phyloP scores from a whole-genome alignment of 2,329 filamentous ascomycete species.

The Tricladium varicosporioides region DNA sequence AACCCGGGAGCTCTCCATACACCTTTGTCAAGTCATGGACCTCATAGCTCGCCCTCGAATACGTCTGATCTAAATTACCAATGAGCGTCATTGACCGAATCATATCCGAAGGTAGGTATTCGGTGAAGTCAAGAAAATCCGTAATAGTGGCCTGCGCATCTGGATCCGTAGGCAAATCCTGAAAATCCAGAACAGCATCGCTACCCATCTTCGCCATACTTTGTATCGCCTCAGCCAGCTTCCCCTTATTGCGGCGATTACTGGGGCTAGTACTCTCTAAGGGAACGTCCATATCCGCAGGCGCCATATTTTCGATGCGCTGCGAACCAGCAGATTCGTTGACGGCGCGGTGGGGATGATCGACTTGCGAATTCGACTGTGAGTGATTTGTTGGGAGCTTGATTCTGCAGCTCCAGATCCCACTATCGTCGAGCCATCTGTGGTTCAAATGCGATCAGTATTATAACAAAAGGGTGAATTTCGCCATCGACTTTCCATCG shows the following conservation, averaged over 20 bases:
- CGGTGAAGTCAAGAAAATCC: slow-evolving; percentile 62
- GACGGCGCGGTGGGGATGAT: background rate
- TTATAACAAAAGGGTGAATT: background rate
- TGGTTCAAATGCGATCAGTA: background rate
- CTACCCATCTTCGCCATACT: slow-evolving; percentile 31
- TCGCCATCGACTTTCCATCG: background rate
- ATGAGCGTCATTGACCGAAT: slow-evolving; percentile 64
- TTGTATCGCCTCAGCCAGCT: slow-evolving; percentile 33
- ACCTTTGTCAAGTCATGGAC: slow-evolving; percentile 55
- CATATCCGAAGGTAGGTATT: slow-evolving; percentile 67
- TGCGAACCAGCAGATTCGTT: background rate
- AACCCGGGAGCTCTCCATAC: slow-evolving; percentile 55
- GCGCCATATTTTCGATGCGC: slow-evolving; percentile 16
- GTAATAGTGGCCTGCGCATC: slow-evolving; percentile 69
- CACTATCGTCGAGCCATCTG: slow-evolving; percentile 33
- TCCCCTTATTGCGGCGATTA: slow-evolving; percentile 30
- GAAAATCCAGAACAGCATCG: slow-evolving; percentile 24
- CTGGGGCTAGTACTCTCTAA: slow-evolving; percentile 28
- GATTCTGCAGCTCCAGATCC: slow-evolving; percentile 34
- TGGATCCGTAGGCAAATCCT: slow-evolving; percentile 49
- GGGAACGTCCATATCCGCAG: slow-evolving; percentile 24
- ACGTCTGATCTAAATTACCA: slow-evolving; percentile 59
- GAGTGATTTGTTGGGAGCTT: slow-evolving; percentile 25
- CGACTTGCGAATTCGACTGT: slow-evolving; percentile 9
- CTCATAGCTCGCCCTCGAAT: slow-evolving; percentile 52